Base-by-base conservation (phyloP, 148 eudicot species). In the Suaeda aralocaspica region DNA sequence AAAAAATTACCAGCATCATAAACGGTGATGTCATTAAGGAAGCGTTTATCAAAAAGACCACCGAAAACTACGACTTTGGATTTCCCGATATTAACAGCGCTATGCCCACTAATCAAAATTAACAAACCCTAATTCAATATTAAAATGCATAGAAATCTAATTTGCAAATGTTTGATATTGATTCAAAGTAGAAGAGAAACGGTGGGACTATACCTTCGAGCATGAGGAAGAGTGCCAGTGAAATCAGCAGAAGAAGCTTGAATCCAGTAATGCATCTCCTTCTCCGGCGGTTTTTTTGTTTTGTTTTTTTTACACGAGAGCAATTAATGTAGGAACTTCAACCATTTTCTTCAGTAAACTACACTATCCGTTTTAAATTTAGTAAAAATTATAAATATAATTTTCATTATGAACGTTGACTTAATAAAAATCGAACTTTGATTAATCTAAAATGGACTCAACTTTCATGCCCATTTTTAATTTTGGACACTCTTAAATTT, bases 21-120 rank as follows among this genome's bases (percentile, higher is more conserved):
- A 66, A 94, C 96, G 48, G 64, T 58, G 53, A 86, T 77, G 69
- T 91, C 97, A 53, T 69, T 80, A 78, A 91, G 88, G 76, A 91
- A 94, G 10, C 85, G 92, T 79, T 94, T 94, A 75, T 89, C 92
- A 48, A 87, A 76, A 1, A 94, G 79, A 18, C 99, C 99, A 48
- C 99, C 97, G 57, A 94, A 94, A 44, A 94, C 59, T 16, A 94
- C 87, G 52, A 94, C 71, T 85, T 91, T 94, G 50, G 99, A 87
- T 34, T 84, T 86, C 36, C 96, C 96, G 24, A 94, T 79, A 57
- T 86, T 91, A 21, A 91, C 97, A 67, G 90, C 89, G 48, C 88
- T 91, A 75, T 94, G 99, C 10, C 99, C 99, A 73, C 99, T 94
- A 90, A 64, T 13, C 49, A 44, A n/a, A n/a, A 29, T 71, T 19